These are phyloP conservation scores for Sesbania bispinosa DNA, from an alignment of 306 rosid genomes.

Conservation along the genomic window DNA sequence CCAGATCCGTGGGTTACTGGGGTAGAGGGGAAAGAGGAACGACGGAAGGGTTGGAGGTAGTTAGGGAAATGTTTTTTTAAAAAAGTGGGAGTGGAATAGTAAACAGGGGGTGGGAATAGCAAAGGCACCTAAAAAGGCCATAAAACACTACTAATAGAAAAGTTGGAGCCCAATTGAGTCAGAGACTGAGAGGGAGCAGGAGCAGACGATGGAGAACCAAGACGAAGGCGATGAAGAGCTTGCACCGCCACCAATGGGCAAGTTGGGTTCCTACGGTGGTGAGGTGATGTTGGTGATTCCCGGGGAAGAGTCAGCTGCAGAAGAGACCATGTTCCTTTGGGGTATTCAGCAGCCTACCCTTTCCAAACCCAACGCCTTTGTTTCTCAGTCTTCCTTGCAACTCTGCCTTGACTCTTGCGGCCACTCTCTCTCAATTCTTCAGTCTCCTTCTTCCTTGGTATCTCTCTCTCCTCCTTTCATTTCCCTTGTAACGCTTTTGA, in stretches of 20 bases:
- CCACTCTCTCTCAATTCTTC: slow-evolving; percentile 73
- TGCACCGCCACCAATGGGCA: slow-evolving; percentile 19
- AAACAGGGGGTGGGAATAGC: too few species aligned
- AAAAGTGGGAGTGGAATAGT: too few species aligned
- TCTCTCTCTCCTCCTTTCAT: not conserved
- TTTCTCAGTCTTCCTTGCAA: slow-evolving; percentile 65
- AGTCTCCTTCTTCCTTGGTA: slow-evolving; percentile 90
- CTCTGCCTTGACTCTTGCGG: slow-evolving; percentile 73
- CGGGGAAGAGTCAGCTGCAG: slow-evolving; percentile 60
- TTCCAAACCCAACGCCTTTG: slow-evolving; percentile 72
- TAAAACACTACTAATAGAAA: too few species aligned
- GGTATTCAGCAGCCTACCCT: slow-evolving; percentile 74
- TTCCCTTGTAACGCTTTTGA: not conserved
- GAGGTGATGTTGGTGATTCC: slow-evolving; percentile 33
- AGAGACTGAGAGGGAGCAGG: not conserved
- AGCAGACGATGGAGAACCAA: slow-evolving; percentile 23
- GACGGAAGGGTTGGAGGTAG: too few species aligned
- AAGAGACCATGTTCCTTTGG: slow-evolving; percentile 88
- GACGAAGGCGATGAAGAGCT: slow-evolving; percentile 30
- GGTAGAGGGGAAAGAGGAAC: too few species aligned
- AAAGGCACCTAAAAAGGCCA: not conserved
- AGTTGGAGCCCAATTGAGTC: not conserved
- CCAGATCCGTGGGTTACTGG: too few species aligned
- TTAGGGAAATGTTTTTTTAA: too few species aligned
- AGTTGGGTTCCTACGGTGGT: slow-evolving; percentile 56